phyloP scores from a whole-genome alignment of 139 green algal genomes.

The Micractinium conductrix region DNA sequence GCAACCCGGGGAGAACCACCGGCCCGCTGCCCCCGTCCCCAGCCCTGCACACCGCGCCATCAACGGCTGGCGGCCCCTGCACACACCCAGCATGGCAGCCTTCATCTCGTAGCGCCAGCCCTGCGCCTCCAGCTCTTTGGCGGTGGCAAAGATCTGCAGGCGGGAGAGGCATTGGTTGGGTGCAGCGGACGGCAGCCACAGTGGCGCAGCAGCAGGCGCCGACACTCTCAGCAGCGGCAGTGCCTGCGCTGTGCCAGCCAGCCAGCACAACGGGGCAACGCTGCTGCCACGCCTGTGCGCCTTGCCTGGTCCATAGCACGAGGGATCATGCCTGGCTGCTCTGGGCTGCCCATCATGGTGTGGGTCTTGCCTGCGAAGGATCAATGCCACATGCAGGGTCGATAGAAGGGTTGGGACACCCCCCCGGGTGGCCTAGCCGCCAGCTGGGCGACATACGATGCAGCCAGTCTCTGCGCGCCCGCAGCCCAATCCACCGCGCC shows the following conservation, averaged over 20 bases:
- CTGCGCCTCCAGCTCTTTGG: conserved; percentile 31
- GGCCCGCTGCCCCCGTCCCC: too few relatives aligned
- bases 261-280: background rate
- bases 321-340: conserved; percentile 86
- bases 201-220: too few relatives aligned
- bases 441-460: too few relatives aligned
- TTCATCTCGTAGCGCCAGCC: conserved; percentile 48
- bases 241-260: background rate
- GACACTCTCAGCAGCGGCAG: background rate
- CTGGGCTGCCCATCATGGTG: conserved; percentile 91
- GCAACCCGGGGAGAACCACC: too few relatives aligned
- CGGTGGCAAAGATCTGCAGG: conserved; percentile 37
- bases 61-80: background rate
- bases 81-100: conserved; percentile 39
- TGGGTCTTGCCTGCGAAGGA: conserved; percentile 96
- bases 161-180: background rate
- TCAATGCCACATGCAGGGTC: too few relatives aligned
- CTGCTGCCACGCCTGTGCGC: background rate
- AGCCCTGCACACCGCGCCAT: too few relatives aligned
- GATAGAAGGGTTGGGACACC: too few relatives aligned
- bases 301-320: conserved; percentile 79
- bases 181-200: too few relatives aligned
- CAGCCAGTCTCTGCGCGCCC: too few relatives aligned
- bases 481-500: too few relatives aligned
- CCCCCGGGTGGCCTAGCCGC: too few relatives aligned